These are phyloP conservation scores for Chaetoscypha palmicola DNA, from an alignment of 2,329 filamentous ascomycete genomes.

Conservation along the genomic window DNA sequence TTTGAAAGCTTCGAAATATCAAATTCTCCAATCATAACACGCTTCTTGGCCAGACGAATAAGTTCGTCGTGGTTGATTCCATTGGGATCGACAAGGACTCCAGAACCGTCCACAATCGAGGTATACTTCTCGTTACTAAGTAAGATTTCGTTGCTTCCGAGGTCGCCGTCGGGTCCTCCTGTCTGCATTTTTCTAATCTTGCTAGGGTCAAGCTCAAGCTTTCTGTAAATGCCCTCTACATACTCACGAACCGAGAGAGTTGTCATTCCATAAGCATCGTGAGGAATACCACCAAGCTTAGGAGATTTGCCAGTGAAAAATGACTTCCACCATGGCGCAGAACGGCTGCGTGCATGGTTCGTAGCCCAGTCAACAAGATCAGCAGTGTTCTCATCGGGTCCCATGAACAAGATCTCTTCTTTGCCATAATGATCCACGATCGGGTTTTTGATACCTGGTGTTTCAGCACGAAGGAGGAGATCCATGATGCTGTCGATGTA, in stretches of 20 bases:
- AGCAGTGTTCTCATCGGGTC: slow-evolving; percentile 96
- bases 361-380: slow-evolving; percentile 99
- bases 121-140: slow-evolving; percentile 94
- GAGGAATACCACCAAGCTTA: slow-evolving; percentile 90
- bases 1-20: slow-evolving; percentile 78
- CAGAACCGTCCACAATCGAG: slow-evolving; percentile 90
- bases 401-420: slow-evolving; percentile 97
- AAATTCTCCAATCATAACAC: slow-evolving; percentile 85
- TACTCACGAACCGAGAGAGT: slow-evolving; percentile 95
- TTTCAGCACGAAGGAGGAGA: slow-evolving; percentile 79
- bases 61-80: slow-evolving; percentile 83
- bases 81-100: slow-evolving; percentile 87
- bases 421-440: slow-evolving; percentile 94
- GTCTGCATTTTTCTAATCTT: slow-evolving; percentile 93
- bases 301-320: slow-evolving; percentile 99
- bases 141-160: slow-evolving; percentile 96
- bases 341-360: slow-evolving; percentile 77
- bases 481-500: slow-evolving; percentile 99
- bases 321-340: slow-evolving; percentile 98
- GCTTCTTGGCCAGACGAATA: slow-evolving; percentile 72
- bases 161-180: slow-evolving; percentile 90
- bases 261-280: slow-evolving; percentile 96
- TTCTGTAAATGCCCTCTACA: slow-evolving; percentile 93
- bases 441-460: slow-evolving; percentile 97
- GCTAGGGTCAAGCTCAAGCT: slow-evolving; percentile 80